Conservation (phyloP, 2,329 filamentous ascomycete genomes). For the Stenocarpella maydis region DNA sequence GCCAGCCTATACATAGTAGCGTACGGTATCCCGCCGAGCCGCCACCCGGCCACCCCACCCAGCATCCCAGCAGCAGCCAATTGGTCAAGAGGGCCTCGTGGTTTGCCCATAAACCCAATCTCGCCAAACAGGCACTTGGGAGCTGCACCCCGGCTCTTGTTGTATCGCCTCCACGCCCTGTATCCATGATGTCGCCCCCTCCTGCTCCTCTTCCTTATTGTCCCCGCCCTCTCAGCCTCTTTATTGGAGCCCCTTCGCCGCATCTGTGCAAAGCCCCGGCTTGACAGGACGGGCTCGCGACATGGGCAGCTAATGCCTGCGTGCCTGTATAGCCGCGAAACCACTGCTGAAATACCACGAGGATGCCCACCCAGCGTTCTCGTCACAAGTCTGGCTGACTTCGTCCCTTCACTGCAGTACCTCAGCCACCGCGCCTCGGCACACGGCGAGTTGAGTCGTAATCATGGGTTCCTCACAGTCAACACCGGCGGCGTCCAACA, state of each 20-base stretch:
- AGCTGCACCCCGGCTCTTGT: conserved; percentile 9
- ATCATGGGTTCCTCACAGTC: conserved; percentile 34
- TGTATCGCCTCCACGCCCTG: conserved; percentile 6
- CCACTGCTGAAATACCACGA: neutral
- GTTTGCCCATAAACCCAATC: conserved; percentile 6
- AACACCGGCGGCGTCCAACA: conserved; percentile 27
- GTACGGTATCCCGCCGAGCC: neutral
- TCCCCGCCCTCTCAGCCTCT: neutral
- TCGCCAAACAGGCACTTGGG: conserved; percentile 13
- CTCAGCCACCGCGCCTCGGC: neutral
- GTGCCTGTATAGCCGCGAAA: neutral
- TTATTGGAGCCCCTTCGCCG: neutral
- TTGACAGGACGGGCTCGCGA: neutral
- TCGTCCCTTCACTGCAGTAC: too few relatives aligned
- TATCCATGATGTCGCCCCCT: conserved; percentile 7
- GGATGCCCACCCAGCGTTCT: neutral
- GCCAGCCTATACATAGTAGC: neutral
- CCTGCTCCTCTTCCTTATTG: neutral
- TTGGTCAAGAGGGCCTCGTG: conserved; percentile 10
- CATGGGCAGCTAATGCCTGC: neutral
- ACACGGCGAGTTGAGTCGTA: neutral
- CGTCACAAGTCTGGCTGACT: neutral
- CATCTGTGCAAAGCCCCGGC: conserved; percentile 13
- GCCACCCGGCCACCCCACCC: neutral
- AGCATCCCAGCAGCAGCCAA: conserved; percentile 8